A percentile compares a stretch with the other conserved stretches of the same genome.
phyloP scores from a whole-genome alignment of 208 protist species.

The Trypanosoma conorhini region DNA sequence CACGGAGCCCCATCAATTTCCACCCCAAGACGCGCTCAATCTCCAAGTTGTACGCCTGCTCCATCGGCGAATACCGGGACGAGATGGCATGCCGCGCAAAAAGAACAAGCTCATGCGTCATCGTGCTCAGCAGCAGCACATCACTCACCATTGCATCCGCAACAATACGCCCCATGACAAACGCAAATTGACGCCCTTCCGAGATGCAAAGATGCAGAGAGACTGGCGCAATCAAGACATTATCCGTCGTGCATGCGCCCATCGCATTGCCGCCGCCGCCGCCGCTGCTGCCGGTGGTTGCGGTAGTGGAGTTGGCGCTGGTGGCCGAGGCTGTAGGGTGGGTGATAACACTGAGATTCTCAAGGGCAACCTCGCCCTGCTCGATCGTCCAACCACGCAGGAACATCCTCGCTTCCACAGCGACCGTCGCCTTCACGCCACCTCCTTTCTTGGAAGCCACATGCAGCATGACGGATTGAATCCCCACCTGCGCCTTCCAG shows the following conservation, averaged over 20 bases:
- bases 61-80: constrained; percentile 2
- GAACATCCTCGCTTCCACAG: constrained; percentile 1
- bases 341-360: constrained; percentile 15
- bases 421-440: constrained; percentile 2
- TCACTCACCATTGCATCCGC: constrained; percentile 13
- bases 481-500: neutral
- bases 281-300: neutral
- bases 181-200: constrained; percentile 5
- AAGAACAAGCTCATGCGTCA: neutral
- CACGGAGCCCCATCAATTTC: neutral
- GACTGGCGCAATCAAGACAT: constrained; percentile 9
- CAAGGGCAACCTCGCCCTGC: constrained; percentile 1
- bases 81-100: constrained; percentile 4
- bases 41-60: constrained; percentile 10
- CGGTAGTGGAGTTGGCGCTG: neutral
- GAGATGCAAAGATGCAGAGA: constrained; percentile 13
- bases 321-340: neutral
- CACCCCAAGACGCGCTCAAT: constrained; percentile 18
- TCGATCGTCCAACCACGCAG: constrained; percentile 12
- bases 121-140: constrained; percentile 7
- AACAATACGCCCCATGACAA: constrained; percentile 5
- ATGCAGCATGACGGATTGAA: constrained; percentile 2
- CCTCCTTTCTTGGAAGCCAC: neutral
- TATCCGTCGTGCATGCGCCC: constrained; percentile 1
- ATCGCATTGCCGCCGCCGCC: neutral